Base-by-base conservation (phyloP, 768 basidiomycete species). In the Coprinopsis sp. region DNA sequence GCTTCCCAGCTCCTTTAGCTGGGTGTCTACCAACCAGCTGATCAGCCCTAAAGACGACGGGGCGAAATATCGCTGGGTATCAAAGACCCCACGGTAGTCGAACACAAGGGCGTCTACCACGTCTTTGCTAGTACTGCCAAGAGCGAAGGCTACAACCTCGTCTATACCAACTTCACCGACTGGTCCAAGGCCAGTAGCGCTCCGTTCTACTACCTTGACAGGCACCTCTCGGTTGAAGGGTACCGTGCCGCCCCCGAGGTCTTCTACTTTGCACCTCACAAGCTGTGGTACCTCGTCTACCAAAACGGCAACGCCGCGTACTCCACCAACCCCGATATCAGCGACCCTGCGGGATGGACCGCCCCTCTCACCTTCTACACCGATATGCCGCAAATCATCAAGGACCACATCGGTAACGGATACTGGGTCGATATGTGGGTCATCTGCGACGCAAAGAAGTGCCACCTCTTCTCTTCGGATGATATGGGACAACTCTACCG, bases 401-500 rank as follows among this genome's bases (percentile, higher is more conserved):
- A 14, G 19, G 40, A 50, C 30, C 50, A 55, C 38, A 58, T 58
- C 27, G 54, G 54, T 1, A 40, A 36, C 22, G 54, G 52, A 8
- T 47, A 52, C 30, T 55, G 54, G 57, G 44, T 58, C 16, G 56
- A 58, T 37, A 53, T 58, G 52, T 58, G 56, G 56, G 54, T 55
- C 34, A 58, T 58, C 36, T 58, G 56, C 41, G 56, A 58, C 46
- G 30, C 44, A 3, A 3, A 44, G 2, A 47, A 38, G 6, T 57
- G 56, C 47, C 49, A 53, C 40, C 53, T 55, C 37, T 58, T 58
- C 54, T 58, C 54, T 1, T 58, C 54, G 3, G 56, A 55, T 37
- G 56, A 53, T 47, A 55, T 55, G 30, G 56, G 56, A 27, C 51
- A 58, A 13, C 45, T 58, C 10, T 55, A 53, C 37, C 56, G 56